A percentile compares a stretch with the other conserved stretches of the same genome.
phyloP scores from a whole-genome alignment of 164 flowering plant species.

The Dillenia turbinata region DNA sequence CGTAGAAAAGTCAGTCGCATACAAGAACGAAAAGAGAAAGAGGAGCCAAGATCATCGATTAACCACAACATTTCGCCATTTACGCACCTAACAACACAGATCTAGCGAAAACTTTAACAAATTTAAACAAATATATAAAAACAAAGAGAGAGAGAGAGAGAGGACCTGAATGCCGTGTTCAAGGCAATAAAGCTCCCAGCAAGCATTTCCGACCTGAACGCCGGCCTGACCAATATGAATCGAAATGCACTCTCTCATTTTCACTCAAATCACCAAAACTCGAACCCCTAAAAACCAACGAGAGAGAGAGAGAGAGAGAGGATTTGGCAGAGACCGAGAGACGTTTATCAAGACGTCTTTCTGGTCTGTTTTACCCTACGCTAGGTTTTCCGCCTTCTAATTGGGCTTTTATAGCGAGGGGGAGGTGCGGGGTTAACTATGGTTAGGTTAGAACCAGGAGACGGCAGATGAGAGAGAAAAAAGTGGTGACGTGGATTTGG shows the following conservation, averaged over 20 bases:
- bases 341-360: conserved; percentile 51
- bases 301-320: conserved; percentile 1
- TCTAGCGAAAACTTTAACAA: background rate
- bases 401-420: background rate
- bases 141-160: background rate
- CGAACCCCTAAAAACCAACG: too few species aligned
- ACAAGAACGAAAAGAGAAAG: too few species aligned
- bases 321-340: background rate
- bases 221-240: conserved; percentile 48
- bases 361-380: background rate
- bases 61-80: too few species aligned
- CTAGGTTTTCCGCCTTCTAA: too few species aligned
- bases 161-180: conserved; percentile 42
- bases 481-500: too few species aligned
- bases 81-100: background rate
- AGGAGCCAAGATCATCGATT: too few species aligned
- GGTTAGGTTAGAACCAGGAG: conserved; percentile 1
- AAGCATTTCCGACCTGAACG: conserved; percentile 48
- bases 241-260: conserved; percentile 43
- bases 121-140: too few species aligned
- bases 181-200: conserved; percentile 54
- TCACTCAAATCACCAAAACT: background rate
- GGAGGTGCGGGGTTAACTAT: conserved; percentile 9
- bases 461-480: too few species aligned
- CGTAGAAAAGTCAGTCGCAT: too few species aligned